These are phyloP conservation scores for Globisporangium ultimum DNA, from an alignment of 352 stramenopile species.

Conservation along the genomic window DNA sequence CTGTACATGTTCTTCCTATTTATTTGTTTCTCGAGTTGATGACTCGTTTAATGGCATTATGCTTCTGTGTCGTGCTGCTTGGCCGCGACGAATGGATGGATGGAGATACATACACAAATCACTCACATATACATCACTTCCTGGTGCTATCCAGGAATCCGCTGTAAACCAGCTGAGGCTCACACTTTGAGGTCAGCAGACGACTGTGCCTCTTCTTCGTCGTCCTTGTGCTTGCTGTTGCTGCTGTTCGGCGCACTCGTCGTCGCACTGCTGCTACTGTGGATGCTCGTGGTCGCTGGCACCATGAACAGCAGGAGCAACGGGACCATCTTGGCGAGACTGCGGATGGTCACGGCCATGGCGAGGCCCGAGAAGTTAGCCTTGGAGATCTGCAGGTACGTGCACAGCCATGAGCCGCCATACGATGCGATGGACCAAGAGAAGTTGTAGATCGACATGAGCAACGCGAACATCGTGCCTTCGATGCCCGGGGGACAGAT, in stretches of 20 bases:
- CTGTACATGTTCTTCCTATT: too few species aligned
- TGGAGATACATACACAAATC: too few species aligned
- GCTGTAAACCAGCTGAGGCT: not conserved
- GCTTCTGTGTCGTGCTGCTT: too few species aligned
- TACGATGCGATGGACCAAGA: slow-evolving; percentile 77
- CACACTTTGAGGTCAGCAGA: not conserved
- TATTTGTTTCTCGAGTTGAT: too few species aligned
- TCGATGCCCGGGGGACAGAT: slow-evolving; percentile 95
- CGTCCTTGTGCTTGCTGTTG: not conserved
- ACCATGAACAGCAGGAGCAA: slow-evolving; percentile 76
- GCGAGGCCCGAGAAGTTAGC: slow-evolving; percentile 62
- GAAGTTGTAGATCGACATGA: slow-evolving; percentile 87
- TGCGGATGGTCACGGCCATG: slow-evolving; percentile 54
- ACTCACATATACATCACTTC: too few species aligned
- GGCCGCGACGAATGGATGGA: too few species aligned
- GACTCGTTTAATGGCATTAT: too few species aligned
- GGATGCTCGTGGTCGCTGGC: slow-evolving; percentile 63
- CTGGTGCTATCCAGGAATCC: too few species aligned
- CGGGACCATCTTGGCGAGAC: slow-evolving; percentile 57
- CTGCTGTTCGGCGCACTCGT: slow-evolving; percentile 9
- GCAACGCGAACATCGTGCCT: slow-evolving; percentile 94
- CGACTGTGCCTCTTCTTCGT: not conserved
- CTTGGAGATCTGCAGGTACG: slow-evolving; percentile 72
- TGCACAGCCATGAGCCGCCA: slow-evolving; percentile 75
- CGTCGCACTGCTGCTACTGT: slow-evolving; percentile 31